Base-by-base conservation (phyloP, 352 stramenopile genomes). In the Elongisporangium senticosum region DNA sequence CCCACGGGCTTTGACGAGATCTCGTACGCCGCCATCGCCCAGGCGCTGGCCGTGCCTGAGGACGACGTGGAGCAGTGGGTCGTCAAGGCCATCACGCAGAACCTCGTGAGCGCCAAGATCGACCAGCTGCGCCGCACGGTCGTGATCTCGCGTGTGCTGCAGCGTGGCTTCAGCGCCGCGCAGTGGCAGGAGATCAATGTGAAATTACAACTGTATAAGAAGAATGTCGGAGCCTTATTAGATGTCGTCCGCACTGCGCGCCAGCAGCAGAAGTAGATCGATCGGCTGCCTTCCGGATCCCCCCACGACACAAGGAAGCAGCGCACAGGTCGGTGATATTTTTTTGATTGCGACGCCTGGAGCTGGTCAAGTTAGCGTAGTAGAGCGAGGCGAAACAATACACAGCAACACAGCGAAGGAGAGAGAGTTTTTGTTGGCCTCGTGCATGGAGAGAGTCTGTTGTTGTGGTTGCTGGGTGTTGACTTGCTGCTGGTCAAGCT, bases 21-120 rank as follows among this genome's bases (percentile, higher is more conserved):
- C 56, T 68, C 90, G 56, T 98, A 97, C 74, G 73, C 75, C 56
- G 73, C 83, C 17, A 86, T 98, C 52, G 90, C 90, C 1, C 67
- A 72, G 13, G 90, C 79, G 50, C 70, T 98, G 24, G 79, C 89
- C 33, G 82, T 97, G 52, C 57, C 84, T 26, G 80, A 91, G 39
- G 71, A 86, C 48, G 83, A 97, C 21, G 90, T 98, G 20, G 95
- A 98, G 75, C 86, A 90, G 64, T 98, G 92, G 92, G 87, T 98
- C 52, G 96, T 98, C 63, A 83, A 84, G 52, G 93, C 90, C 55
- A 97, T 98, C 64, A 97, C 87, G 47, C 81, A 80, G 28, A 90
- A 90, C 33, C 65, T 98, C 20, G 76, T 98, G 61, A 84, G 73
- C 26, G 95, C 95, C 59, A 98, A 98, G 73, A 97, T 98, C 69